These are phyloP conservation scores for Leishmania braziliensis DNA, from an alignment of 208 protist genomes.

Conservation along the genomic window DNA sequence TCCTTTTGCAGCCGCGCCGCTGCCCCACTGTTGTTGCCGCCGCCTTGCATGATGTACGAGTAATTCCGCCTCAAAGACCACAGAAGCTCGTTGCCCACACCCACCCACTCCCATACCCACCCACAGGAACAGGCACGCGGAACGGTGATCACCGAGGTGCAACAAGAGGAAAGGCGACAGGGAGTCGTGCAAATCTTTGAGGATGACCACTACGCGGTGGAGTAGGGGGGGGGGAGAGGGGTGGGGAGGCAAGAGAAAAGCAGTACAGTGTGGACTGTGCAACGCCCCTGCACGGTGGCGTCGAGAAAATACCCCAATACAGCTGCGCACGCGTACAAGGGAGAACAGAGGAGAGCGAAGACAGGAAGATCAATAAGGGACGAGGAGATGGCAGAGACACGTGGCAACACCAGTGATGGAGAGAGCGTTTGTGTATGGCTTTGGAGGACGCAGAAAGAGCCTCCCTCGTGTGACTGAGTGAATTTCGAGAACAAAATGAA, in stretches of 20 bases:
- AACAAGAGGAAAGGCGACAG: not conserved
- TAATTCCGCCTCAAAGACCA: not conserved
- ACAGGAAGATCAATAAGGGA: not conserved
- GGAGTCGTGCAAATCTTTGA: not conserved
- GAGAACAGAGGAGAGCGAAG: not conserved
- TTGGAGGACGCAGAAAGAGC: not conserved
- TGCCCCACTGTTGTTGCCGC: slow-evolving; percentile 44
- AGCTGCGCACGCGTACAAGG: not conserved
- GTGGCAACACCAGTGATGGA: not conserved
- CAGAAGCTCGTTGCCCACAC: not conserved
- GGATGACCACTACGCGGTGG: not conserved
- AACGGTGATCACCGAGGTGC: not conserved
- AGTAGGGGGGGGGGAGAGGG: not conserved
- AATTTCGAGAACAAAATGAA: not conserved
- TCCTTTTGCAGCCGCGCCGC: slow-evolving; percentile 91
- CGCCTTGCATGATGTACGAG: slow-evolving; percentile 14
- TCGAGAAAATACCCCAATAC: not conserved
- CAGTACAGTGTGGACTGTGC: not conserved
- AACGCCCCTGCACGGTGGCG: not conserved
- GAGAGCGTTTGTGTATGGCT: not conserved
- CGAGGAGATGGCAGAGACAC: not conserved
- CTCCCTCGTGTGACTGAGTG: not conserved
- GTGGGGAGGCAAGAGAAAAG: not conserved
- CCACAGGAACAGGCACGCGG: not conserved
- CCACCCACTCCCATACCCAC: not conserved